Conservation (phyloP, 2,329 filamentous ascomycete genomes). For the Cladophialophora exuberans region DNA sequence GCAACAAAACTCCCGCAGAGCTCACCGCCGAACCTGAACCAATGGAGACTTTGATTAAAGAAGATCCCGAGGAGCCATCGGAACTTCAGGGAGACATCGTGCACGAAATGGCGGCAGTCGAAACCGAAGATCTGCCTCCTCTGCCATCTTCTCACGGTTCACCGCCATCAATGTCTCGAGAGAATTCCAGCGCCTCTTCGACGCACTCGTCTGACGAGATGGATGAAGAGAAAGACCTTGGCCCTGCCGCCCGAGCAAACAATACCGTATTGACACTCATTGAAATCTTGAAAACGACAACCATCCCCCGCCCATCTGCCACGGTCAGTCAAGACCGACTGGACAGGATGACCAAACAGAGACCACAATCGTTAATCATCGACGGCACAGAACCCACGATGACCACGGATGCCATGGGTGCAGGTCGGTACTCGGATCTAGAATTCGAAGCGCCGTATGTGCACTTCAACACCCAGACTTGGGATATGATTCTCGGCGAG, state of each 20-base stretch:
- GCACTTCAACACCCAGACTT: constrained; percentile 34
- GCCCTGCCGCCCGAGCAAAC: constrained; percentile 13
- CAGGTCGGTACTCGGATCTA: constrained; percentile 13
- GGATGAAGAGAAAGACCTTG: constrained; percentile 15
- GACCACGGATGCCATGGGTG: constrained; percentile 11
- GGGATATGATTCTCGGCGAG: constrained; percentile 31
- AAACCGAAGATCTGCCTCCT: constrained; percentile 1
- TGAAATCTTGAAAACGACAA: constrained; percentile 21
- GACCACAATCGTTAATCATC: constrained; percentile 1
- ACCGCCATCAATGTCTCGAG: constrained; percentile 29
- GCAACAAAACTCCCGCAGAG: not conserved
- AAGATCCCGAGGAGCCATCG: constrained; percentile 10
- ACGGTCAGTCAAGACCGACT: not conserved
- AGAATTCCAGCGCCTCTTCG: constrained; percentile 29
- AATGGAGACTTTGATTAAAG: constrained; percentile 8
- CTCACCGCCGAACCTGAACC: constrained; percentile 17
- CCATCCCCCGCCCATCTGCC: not conserved
- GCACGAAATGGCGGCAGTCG: constrained; percentile 20
- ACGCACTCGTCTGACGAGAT: constrained; percentile 23
- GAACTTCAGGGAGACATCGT: constrained; percentile 13
- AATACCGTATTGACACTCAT: constrained; percentile 18
- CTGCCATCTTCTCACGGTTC: constrained; percentile 17
- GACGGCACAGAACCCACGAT: not conserved
- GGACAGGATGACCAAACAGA: not conserved
- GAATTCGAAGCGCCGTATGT: constrained; percentile 24